These are phyloP conservation scores for Porodaedalea pini DNA, from an alignment of 1,284 basidiomycete species.

Conservation along the genomic window DNA sequence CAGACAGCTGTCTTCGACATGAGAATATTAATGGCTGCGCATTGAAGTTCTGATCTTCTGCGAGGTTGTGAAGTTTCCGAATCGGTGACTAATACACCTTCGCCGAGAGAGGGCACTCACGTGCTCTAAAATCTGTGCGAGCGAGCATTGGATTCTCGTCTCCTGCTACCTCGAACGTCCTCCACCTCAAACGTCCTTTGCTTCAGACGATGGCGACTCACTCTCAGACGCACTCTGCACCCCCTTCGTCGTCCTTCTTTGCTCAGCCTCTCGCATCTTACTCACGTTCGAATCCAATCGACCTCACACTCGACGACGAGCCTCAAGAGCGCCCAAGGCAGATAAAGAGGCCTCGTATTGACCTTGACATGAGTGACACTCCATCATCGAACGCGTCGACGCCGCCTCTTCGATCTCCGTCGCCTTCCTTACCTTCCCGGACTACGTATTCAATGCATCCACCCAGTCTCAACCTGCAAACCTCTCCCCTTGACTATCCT, in stretches of 20 bases:
- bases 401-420: constrained; percentile 5
- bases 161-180: constrained; percentile 6
- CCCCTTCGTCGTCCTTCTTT: constrained; percentile 15
- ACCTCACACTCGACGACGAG: constrained; percentile 61
- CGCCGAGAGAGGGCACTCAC: not conserved
- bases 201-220: constrained; percentile 28
- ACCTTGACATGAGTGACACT: constrained; percentile 20
- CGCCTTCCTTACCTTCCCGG: constrained; percentile 9
- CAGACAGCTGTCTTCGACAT: not conserved
- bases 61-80: too few relatives aligned
- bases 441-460: constrained; percentile 18
- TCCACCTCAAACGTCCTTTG: constrained; percentile 9
- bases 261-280: constrained; percentile 4
- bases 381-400: constrained; percentile 23
- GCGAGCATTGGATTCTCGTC: not conserved
- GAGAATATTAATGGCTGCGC: not conserved
- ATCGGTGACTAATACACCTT: not conserved
- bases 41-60: too few relatives aligned
- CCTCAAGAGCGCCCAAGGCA: constrained; percentile 34
- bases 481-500: constrained; percentile 17
- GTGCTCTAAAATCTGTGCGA: not conserved
- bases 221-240: constrained; percentile 13
- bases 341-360: constrained; percentile 40
- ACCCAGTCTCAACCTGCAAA: constrained; percentile 24
- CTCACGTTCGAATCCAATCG: constrained; percentile 44